Conservation (phyloP, 1,284 basidiomycete genomes). For the Microstroma glucosiphilum region DNA sequence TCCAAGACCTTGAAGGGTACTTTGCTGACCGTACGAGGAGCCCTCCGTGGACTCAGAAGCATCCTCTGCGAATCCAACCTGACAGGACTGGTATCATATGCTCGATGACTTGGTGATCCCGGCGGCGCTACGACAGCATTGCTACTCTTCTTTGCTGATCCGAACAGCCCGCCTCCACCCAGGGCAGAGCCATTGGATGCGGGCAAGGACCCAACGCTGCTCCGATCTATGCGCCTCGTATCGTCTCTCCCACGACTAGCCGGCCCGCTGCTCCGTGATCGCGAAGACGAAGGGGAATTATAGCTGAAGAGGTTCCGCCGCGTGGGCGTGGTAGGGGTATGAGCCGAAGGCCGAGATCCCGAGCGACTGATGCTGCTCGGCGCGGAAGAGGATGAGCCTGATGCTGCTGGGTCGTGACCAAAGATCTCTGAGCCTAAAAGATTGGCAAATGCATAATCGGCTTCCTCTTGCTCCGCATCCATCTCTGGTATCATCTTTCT, state of each 20-base stretch:
- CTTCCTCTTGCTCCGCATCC: conserved; percentile 53
- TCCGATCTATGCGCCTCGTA: not conserved
- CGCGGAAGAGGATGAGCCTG: conserved; percentile 1
- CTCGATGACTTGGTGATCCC: conserved; percentile 65
- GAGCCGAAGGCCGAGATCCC: not conserved
- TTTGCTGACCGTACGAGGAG: conserved; percentile 77
- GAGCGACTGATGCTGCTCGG: conserved; percentile 1
- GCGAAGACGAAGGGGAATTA: conserved; percentile 22
- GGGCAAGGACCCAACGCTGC: too few species aligned
- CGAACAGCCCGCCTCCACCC: conserved; percentile 24
- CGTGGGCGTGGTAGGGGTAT: conserved; percentile 36
- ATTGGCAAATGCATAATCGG: conserved; percentile 56
- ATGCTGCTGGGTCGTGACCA: conserved; percentile 27
- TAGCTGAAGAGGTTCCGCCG: conserved; percentile 56
- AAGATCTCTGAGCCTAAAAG: conserved; percentile 57
- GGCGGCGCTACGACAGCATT: conserved; percentile 19
- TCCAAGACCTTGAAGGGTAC: conserved; percentile 96
- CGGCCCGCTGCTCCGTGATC: conserved; percentile 13
- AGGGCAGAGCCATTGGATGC: too few species aligned
- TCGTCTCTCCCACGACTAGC: conserved; percentile 22
- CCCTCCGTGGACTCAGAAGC: conserved; percentile 76
- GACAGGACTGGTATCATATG: conserved; percentile 84
- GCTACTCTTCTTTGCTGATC: conserved; percentile 13
- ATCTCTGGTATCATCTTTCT: conserved; percentile 37
- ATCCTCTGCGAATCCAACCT: conserved; percentile 73